Percentiles rank a stretch among this genome's conserved stretches.
These are phyloP conservation scores for Rubroboletus satanas DNA, from an alignment of 768 basidiomycete species.

Conservation along the genomic window DNA sequence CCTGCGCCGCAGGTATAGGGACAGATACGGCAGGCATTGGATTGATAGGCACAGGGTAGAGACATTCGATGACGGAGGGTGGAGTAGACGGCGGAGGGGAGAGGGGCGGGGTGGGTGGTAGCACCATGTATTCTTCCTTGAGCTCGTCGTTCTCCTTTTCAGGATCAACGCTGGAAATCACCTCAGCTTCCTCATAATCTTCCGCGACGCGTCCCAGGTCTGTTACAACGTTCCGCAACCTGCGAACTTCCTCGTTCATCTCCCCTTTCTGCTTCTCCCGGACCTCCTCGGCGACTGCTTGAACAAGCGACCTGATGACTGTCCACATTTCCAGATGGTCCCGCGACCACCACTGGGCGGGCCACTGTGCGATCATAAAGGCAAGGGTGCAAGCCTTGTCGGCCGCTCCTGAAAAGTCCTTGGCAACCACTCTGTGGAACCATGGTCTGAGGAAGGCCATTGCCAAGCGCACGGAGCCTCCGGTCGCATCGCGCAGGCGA, in stretches of 20 bases:
- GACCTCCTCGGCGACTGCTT: slow-evolving; percentile 64
- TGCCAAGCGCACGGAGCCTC: slow-evolving; percentile 64
- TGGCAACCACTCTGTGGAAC: slow-evolving; percentile 51
- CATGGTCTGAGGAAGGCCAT: slow-evolving; percentile 65
- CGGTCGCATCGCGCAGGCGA: slow-evolving; percentile 62
- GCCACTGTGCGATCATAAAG: slow-evolving; percentile 58
- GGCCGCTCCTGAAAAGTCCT: slow-evolving; percentile 38
- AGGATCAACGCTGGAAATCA: slow-evolving; percentile 22
- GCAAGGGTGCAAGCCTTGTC: slow-evolving; percentile 42
- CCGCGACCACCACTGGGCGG: slow-evolving; percentile 62
- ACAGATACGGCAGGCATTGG: neutral
- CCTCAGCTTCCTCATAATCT: slow-evolving; percentile 35
- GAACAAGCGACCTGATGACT: slow-evolving; percentile 54
- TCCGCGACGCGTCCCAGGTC: slow-evolving; percentile 45
- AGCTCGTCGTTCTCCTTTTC: slow-evolving; percentile 15
- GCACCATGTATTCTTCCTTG: slow-evolving; percentile 7
- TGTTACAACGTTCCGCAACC: slow-evolving; percentile 48
- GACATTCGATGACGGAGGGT: slow-evolving; percentile 18
- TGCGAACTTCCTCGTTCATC: slow-evolving; percentile 43
- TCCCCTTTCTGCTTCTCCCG: slow-evolving; percentile 44
- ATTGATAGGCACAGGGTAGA: slow-evolving; percentile 2
- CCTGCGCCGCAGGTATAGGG: slow-evolving; percentile 3
- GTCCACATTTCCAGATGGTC: slow-evolving; percentile 61
- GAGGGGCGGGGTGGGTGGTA: slow-evolving; percentile 20
- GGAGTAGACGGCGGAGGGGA: slow-evolving; percentile 20